These are phyloP conservation scores for Tetrapisispora phaffii DNA, from an alignment of 805 yeast genomes.

Conservation along the genomic window DNA sequence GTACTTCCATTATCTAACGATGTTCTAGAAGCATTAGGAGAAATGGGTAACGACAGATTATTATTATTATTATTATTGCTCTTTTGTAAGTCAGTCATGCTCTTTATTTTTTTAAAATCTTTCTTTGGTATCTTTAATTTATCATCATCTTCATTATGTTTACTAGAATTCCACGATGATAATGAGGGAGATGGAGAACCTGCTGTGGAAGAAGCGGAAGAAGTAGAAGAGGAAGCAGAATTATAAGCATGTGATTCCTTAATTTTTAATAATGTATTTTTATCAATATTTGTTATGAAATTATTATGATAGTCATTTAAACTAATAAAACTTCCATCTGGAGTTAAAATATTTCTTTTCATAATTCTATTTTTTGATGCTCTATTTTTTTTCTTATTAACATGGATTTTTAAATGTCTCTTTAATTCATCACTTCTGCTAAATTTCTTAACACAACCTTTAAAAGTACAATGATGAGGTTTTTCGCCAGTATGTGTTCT, in stretches of 20 bases:
- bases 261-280: neutral
- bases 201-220: neutral
- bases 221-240: neutral
- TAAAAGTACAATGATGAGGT: slow-evolving; percentile 76
- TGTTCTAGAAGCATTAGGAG: slow-evolving; percentile 1
- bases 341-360: neutral
- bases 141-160: neutral
- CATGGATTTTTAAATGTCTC: slow-evolving; percentile 74
- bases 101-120: neutral
- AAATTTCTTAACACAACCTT: slow-evolving; percentile 76
- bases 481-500: slow-evolving; percentile 91
- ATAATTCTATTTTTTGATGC: slow-evolving; percentile 2
- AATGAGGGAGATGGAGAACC: neutral
- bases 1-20: neutral
- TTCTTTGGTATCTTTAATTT: neutral
- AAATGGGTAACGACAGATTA: neutral
- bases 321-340: slow-evolving; percentile 1
- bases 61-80: no score
- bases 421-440: slow-evolving; percentile 79
- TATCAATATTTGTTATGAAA: slow-evolving; percentile 3
- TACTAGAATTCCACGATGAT: neutral
- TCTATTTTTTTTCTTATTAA: slow-evolving; percentile 8
- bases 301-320: slow-evolving; percentile 1
- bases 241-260: neutral
- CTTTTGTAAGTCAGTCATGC: neutral